phyloP scores from a whole-genome alignment of 345 rosid species.

The Melaleuca alternifolia region DNA sequence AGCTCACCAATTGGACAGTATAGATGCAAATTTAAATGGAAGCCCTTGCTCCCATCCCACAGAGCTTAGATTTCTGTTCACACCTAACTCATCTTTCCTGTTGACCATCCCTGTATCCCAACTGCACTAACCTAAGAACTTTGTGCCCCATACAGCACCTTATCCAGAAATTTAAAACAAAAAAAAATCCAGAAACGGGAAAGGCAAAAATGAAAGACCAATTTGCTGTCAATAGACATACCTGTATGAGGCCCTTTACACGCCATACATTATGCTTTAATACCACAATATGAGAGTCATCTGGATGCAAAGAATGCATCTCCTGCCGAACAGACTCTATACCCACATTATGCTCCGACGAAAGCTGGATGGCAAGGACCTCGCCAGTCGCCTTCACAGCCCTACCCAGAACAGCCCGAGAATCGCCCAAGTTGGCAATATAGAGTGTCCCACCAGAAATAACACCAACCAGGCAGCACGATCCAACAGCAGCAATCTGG shows the following conservation, averaged over 20 bases:
- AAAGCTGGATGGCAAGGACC: slow-evolving; percentile 74
- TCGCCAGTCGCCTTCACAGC: slow-evolving; percentile 76
- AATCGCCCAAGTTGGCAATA: slow-evolving; percentile 87
- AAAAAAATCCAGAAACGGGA: not conserved
- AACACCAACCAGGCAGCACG: slow-evolving; percentile 88
- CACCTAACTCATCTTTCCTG: not conserved
- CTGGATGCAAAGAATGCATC: slow-evolving; percentile 83
- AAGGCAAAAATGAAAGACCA: not conserved
- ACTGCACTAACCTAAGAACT: not conserved
- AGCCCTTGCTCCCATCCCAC: not conserved
- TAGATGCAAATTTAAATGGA: not conserved
- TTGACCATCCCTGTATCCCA: not conserved
- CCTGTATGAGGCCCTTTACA: slow-evolving; percentile 96
- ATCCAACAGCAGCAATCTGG: slow-evolving; percentile 95
- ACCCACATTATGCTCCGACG: slow-evolving; percentile 80
- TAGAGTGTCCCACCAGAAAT: slow-evolving; percentile 70
- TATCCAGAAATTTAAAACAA: not conserved
- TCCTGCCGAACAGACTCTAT: slow-evolving; percentile 90
- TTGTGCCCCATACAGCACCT: not conserved
- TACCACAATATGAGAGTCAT: slow-evolving; percentile 75
- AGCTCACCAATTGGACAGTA: not conserved
- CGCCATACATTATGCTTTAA: slow-evolving; percentile 96
- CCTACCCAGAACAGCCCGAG: slow-evolving; percentile 93
- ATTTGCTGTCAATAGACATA: slow-evolving; percentile 2
- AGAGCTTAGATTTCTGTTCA: not conserved